Conservation (phyloP, 2,329 filamentous ascomycete species). For the Hypoxylon sp. region DNA sequence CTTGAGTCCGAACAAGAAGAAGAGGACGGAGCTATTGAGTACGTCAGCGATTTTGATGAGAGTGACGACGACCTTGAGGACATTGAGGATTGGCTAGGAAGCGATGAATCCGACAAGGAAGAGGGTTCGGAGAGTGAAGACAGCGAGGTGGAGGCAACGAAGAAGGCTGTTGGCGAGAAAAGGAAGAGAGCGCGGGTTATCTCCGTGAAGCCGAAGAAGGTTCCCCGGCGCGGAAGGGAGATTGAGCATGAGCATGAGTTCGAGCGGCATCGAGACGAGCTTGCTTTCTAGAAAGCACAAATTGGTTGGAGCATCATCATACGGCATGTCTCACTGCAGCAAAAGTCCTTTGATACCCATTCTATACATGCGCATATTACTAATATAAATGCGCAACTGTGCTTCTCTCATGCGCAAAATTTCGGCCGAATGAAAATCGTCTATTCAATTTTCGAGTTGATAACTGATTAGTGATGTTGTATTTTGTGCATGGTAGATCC, state of each 20-base stretch:
- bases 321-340: conserved; percentile 26
- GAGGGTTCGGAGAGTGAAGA: conserved; percentile 72
- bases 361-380: conserved; percentile 17
- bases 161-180: conserved; percentile 66
- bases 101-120: conserved; percentile 72
- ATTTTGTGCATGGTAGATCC: conserved; percentile 16
- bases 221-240: conserved; percentile 73
- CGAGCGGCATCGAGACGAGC: conserved; percentile 50
- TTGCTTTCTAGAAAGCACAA: conserved; percentile 51
- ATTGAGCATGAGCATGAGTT: conserved; percentile 85
- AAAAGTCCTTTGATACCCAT: conserved; percentile 40
- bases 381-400: conserved; percentile 19
- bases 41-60: conserved; percentile 91
- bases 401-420: not conserved
- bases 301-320: conserved; percentile 20
- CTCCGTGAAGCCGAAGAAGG: conserved; percentile 67
- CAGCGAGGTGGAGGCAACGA: conserved; percentile 69
- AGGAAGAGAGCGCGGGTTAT: conserved; percentile 59
- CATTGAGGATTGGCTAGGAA: conserved; percentile 93
- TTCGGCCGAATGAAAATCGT: conserved; percentile 7
- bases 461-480: conserved; percentile 13
- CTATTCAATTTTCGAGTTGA: not conserved
- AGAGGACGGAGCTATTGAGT: conserved; percentile 84
- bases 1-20: conserved; percentile 73
- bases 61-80: conserved; percentile 84